Evolutionary conservation across 176 grass and related monocot species (phyloP).

Genomic region (Oryza meridionalis): DNA sequence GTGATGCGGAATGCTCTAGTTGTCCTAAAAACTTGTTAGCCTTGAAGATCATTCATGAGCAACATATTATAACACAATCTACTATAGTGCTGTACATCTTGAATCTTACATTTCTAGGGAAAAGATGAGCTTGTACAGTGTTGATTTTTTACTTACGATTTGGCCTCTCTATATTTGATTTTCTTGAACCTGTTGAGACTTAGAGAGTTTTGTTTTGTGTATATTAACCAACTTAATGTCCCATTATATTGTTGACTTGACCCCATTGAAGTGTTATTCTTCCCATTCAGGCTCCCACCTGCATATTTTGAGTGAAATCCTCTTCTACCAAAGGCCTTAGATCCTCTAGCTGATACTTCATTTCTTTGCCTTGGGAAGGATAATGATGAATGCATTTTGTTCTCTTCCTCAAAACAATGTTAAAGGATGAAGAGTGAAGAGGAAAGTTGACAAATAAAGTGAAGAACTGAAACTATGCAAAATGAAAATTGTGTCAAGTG

Average conservation of each 20-base stretch:
- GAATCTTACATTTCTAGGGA: not conserved
- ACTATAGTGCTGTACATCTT: not conserved
- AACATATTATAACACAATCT: not conserved
- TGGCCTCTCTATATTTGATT: not conserved
- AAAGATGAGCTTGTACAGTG: not conserved
- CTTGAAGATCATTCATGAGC: not conserved
- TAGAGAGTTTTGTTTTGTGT: not conserved
- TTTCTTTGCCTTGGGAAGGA: conserved; percentile 12
- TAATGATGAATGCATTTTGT: conserved; percentile 45
- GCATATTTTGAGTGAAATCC: conserved; percentile 1
- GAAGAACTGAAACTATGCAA: conserved; percentile 44
- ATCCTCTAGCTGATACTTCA: conserved; percentile 17
- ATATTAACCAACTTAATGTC: not conserved
- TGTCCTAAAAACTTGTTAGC: not conserved
- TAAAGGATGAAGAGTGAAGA: conserved; percentile 57
- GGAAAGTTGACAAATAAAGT: conserved; percentile 49
- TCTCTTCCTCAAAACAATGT: conserved; percentile 48
- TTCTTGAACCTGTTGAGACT: not conserved
- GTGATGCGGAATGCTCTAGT: not conserved
- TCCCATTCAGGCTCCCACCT: not conserved
- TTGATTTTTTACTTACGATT: not conserved
- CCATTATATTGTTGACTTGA: not conserved
- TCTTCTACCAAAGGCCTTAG: not conserved
- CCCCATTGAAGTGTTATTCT: conserved; percentile 1
- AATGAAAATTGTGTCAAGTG: conserved; percentile 51